These are phyloP conservation scores for Chalara sp. DNA, from an alignment of 2,329 filamentous ascomycete genomes.

Conservation along the genomic window DNA sequence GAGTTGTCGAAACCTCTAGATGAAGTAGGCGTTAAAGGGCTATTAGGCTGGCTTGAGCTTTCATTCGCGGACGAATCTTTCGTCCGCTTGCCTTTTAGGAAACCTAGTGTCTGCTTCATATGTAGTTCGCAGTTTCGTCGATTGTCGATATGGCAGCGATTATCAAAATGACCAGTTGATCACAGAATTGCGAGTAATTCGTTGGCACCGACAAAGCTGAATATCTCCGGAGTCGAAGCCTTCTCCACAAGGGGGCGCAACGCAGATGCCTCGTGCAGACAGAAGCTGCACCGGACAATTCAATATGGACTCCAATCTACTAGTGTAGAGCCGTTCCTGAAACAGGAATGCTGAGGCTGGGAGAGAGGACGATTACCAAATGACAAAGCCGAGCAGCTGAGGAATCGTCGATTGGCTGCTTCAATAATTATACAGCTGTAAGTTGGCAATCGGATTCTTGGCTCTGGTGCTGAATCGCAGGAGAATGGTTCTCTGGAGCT, in stretches of 20 bases:
- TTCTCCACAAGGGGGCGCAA: background rate
- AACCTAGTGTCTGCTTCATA: slow-evolving; percentile 85
- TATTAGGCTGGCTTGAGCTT: slow-evolving; percentile 57
- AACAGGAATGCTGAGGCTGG: too few relatives aligned
- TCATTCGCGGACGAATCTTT: slow-evolving; percentile 75
- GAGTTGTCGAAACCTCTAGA: slow-evolving; percentile 40
- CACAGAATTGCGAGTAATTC: slow-evolving; percentile 15
- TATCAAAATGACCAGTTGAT: slow-evolving; percentile 2
- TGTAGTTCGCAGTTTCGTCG: slow-evolving; percentile 23
- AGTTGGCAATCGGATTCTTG: background rate
- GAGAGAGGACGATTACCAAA: too few relatives aligned
- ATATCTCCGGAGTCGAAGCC: background rate
- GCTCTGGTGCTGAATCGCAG: background rate
- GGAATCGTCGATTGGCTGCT: background rate
- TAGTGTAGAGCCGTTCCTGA: too few relatives aligned
- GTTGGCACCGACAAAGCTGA: background rate
- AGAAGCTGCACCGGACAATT: background rate
- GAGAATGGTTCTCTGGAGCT: background rate
- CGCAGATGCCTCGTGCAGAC: background rate
- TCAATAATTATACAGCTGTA: background rate
- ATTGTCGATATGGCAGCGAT: slow-evolving; percentile 17
- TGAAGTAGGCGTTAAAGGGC: slow-evolving; percentile 53
- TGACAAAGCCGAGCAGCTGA: too few relatives aligned
- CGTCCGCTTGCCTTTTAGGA: slow-evolving; percentile 98
- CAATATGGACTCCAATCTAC: too few relatives aligned